These are phyloP conservation scores for Acanthamoeba royreba DNA, from an alignment of 208 protist species.

Conservation along the genomic window DNA sequence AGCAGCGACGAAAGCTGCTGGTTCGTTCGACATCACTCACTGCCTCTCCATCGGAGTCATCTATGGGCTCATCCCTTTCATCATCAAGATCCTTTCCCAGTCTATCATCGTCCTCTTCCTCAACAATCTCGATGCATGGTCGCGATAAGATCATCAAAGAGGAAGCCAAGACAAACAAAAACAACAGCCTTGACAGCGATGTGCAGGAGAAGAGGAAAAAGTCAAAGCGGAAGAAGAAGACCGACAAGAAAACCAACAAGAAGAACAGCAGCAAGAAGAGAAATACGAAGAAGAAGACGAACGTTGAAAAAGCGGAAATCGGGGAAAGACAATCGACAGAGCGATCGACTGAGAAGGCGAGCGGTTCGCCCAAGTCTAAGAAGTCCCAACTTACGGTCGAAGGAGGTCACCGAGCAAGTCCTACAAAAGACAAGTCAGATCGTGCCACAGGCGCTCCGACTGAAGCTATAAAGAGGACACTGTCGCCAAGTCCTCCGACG, in stretches of 20 bases:
- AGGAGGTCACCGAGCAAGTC: no score
- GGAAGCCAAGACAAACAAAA: neutral
- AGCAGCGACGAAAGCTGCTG: neutral
- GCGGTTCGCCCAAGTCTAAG: no score
- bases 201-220: no score
- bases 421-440: neutral
- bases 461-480: no score
- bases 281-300: neutral
- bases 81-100: neutral
- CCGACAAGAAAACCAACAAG: constrained; percentile 29
- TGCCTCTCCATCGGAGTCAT: neutral
- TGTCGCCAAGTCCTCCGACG: no score
- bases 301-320: no score
- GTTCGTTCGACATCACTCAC: constrained; percentile 3
- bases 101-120: neutral
- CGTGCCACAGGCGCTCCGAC: no score
- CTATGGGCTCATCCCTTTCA: neutral
- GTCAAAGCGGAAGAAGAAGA: no score
- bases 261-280: neutral
- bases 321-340: neutral
- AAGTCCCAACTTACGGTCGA: no score
- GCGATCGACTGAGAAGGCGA: no score
- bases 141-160: constrained; percentile 21
- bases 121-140: neutral
- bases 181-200: neutral